These are phyloP conservation scores for Cryphonectria nitschkei DNA, from an alignment of 2,329 filamentous ascomycete species.

Conservation along the genomic window DNA sequence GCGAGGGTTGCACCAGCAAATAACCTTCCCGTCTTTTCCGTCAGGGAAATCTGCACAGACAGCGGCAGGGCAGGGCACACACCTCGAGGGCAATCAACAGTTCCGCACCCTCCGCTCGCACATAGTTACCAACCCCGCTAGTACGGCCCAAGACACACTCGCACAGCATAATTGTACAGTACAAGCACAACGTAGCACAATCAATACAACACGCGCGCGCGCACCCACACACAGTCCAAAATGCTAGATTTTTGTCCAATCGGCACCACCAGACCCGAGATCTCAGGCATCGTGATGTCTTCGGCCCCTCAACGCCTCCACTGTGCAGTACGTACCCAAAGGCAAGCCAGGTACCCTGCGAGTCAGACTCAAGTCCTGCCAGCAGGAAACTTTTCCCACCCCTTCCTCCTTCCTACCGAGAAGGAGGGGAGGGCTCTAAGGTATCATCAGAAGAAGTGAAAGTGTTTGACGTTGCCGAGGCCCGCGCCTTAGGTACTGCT, in stretches of 20 bases:
- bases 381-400: not conserved
- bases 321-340: not conserved
- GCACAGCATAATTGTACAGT: not conserved
- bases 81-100: too few species aligned
- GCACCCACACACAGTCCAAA: not conserved
- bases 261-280: constrained; percentile 5
- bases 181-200: too few species aligned
- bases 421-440: not conserved
- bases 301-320: not conserved
- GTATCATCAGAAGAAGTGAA: not conserved
- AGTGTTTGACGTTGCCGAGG: not conserved
- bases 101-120: too few species aligned
- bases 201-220: not conserved
- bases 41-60: not conserved
- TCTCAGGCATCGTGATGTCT: not conserved
- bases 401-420: not conserved
- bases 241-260: not conserved
- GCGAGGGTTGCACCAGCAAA: not conserved
- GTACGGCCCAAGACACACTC: not conserved
- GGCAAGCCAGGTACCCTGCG: not conserved
- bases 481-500: too few species aligned
- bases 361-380: not conserved
- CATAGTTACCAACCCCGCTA: too few species aligned
- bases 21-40: constrained; percentile 2
- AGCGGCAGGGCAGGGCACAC: too few species aligned